Base-by-base conservation (phyloP, 257 asterid species). In the Apocynum venetum region DNA sequence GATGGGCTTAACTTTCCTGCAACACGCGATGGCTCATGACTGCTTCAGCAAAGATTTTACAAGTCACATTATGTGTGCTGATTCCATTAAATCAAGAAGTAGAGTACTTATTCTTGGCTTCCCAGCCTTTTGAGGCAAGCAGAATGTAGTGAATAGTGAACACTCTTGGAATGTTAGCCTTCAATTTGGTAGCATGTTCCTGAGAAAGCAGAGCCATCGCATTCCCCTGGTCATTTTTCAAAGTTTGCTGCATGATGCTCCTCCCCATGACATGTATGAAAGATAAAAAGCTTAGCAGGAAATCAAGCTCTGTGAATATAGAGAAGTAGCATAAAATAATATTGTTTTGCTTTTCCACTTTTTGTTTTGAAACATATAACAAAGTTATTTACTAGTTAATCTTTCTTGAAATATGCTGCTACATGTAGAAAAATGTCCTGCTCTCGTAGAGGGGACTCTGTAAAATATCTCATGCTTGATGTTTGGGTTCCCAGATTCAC, bases 1-100 rank as follows among this genome's bases (percentile, higher is more conserved):
- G 93, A 92, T 38, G 98, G 97, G 63, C 89, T 91, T 74, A 83
- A 82, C 89, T 92, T 89, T 86, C 97, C 92, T 1, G 84, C 89
- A 11, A 74, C 64, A 68, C 96, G 93, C 15, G 93, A 84, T 71
- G 85, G 66, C 43, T 75, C 80, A 13, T 74, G 65, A 66, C 59
- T 25, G 14, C 78, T 57, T 74, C 15, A 4, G 19, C 63, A 36
- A 48, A 12, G 38, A 48, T 36, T 36, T 61, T 4, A 48, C 63
- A 55, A 51, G 77, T 38, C 64, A 20, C 53, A 40, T 20, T 31
- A 1, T 71, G 20, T 49, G 19, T 55, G 20, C 36, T 46, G 51
- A 1, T 57, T 71, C 52, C 31, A 48, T 72, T 40, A 19, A 52
- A 8, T 20, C 0, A 68, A 17, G 64, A 59, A n/a, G 19, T 63